Evolutionary conservation across 768 basidiomycete genomes (phyloP), one percentile per base, ranked within the genome.

Genomic region (Hysterangium stoloniferum): DNA sequence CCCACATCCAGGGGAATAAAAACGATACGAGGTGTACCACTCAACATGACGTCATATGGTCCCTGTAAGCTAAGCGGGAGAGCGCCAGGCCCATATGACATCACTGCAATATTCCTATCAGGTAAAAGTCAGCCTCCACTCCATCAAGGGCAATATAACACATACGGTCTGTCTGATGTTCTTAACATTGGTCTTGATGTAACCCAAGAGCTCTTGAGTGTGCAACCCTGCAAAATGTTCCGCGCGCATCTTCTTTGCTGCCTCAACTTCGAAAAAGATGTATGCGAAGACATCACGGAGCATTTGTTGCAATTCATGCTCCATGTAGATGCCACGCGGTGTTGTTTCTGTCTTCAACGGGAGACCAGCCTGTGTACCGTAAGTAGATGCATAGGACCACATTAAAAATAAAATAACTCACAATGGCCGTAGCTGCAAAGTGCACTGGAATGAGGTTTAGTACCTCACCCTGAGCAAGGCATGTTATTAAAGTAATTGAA

Each of bases 201-300:
- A 70, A 1, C 62, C 61, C 17, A 78, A 64, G 22, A 91, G 66
- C 29, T 75, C 68, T 22, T 75, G 68, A 8, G 86, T 65, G 43
- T 85, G 68, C 2, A 61, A 66, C 48, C 73, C 72, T 5, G 77
- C 77, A 51, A 71, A 76, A 38, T 70, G 65, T 56, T 76, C 71
- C 20, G 80, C 59, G 19, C 74, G 69, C 74, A 82, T 75, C 25
- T 79, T 64, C 57, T 79, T 77, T 1, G 76, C 69, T 1, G 75
- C 59, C 45, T 85, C 84, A 19, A 79, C 68, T 45, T 88, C 79
- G 29, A 89, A 73, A 78, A 90, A 91, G 52, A 91, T 67, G 61
- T 76, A 88, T 35, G 77, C 66, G 63, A 88, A 90, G 45, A 90
- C 82, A 19, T 85, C 80, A 22, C 75, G 71, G 6, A 89, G 73